Evolutionary conservation across 202 grass and related monocot species (phyloP).

Genomic region (Bolboschoenoplectus hybrid): DNA sequence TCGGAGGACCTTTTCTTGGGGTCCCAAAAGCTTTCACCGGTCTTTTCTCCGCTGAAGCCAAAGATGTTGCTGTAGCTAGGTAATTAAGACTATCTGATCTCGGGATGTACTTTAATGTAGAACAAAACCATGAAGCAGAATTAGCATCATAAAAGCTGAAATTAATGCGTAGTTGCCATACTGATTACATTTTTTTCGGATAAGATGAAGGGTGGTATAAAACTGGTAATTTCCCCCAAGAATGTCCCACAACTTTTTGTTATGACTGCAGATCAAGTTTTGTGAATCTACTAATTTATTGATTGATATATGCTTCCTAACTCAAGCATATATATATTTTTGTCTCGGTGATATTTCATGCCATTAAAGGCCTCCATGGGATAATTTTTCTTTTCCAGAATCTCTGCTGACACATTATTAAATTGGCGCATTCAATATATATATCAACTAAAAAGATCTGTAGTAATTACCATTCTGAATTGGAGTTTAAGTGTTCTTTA

Average conservation of each 20-base stretch:
- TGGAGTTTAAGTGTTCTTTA: conserved; percentile 12
- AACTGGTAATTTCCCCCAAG: neutral
- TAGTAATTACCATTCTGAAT: neutral
- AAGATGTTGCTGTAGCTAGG: conserved; percentile 98
- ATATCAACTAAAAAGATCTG: neutral
- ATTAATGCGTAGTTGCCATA: neutral
- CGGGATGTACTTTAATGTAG: neutral
- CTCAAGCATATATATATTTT: neutral
- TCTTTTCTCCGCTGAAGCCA: conserved; percentile 97
- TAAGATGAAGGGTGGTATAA: neutral
- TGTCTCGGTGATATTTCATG: neutral
- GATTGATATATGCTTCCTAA: neutral
- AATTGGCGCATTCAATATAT: conserved; percentile 6
- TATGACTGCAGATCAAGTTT: neutral
- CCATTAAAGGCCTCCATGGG: neutral
- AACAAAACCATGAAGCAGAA: conserved; percentile 5
- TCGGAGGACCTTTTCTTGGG: conserved; percentile 95
- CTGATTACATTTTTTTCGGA: neutral
- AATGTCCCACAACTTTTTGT: neutral
- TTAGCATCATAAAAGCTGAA: neutral
- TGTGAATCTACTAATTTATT: neutral
- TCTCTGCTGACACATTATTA: conserved; percentile 5
- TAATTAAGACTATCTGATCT: conserved; percentile 35
- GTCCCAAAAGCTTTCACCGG: conserved; percentile 90
- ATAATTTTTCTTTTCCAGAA: neutral